These are phyloP conservation scores for Lolium rigidum DNA, from an alignment of 176 grass and related monocot species.

Conservation along the genomic window DNA sequence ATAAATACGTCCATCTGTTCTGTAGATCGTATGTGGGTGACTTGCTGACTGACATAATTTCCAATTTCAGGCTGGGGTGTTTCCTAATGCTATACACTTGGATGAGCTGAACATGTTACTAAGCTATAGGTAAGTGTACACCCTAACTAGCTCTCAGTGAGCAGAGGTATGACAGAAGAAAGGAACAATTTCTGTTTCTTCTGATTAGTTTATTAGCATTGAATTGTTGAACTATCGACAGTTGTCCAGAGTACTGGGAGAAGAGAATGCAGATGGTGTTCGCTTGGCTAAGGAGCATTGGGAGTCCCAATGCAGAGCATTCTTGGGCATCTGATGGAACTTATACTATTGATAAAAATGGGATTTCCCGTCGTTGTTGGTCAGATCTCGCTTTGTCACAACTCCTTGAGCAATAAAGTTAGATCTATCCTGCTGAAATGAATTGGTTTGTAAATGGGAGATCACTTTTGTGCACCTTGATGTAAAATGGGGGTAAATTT, in stretches of 20 bases:
- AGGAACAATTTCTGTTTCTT: background rate
- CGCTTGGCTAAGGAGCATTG: conserved; percentile 81
- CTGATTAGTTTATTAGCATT: background rate
- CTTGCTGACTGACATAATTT: background rate
- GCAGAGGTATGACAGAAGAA: background rate
- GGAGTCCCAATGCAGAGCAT: conserved; percentile 63
- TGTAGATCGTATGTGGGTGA: background rate
- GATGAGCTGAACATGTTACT: conserved; percentile 84
- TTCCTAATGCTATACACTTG: conserved; percentile 62
- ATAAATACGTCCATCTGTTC: background rate
- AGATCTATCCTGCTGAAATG: background rate
- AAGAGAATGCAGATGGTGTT: conserved; percentile 53
- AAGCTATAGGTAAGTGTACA: conserved; percentile 58
- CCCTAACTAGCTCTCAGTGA: background rate
- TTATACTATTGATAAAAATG: background rate
- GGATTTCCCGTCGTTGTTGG: conserved; percentile 7
- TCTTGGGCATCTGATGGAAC: conserved; percentile 64
- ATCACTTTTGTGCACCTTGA: background rate
- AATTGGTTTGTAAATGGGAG: background rate
- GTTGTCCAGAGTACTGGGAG: conserved; percentile 86
- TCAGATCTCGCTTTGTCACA: conserved; percentile 17
- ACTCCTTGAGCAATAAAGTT: conserved; percentile 13
- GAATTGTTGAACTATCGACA: conserved; percentile 41
- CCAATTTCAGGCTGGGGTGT: conserved; percentile 66
- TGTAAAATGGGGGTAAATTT: background rate